These are phyloP conservation scores for Colletotrichum tropicale DNA, from an alignment of 2,329 filamentous ascomycete species.

Conservation along the genomic window DNA sequence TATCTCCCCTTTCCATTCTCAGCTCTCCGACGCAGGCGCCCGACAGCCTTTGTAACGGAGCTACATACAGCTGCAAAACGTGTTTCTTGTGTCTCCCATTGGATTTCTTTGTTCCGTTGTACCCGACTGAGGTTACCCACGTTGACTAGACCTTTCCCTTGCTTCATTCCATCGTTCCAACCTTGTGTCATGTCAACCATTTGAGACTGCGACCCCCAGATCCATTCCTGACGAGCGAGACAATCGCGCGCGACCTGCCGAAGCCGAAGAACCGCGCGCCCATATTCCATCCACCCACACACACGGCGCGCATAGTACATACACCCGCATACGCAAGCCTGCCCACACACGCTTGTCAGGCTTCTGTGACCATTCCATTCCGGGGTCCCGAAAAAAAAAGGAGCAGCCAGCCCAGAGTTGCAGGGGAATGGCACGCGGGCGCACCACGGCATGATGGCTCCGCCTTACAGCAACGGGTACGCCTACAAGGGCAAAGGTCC, in stretches of 20 bases:
- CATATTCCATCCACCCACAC: neutral
- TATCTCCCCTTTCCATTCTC: neutral
- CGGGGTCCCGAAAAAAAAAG: slow-evolving; percentile 3
- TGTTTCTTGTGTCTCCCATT: neutral
- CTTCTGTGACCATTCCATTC: slow-evolving; percentile 5
- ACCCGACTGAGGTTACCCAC: neutral
- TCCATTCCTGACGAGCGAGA: neutral
- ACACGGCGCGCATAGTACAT: neutral
- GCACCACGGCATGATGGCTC: slow-evolving; percentile 29
- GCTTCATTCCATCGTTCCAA: neutral
- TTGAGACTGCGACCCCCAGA: neutral
- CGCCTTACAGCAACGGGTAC: slow-evolving; percentile 40
- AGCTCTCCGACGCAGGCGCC: slow-evolving; percentile 5
- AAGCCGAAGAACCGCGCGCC: neutral
- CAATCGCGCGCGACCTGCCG: slow-evolving; percentile 9
- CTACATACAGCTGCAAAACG: neutral
- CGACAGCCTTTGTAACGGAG: neutral
- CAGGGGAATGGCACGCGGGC: slow-evolving; percentile 30
- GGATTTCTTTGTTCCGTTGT: neutral
- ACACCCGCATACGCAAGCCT: slow-evolving; percentile 1
- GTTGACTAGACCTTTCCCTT: neutral
- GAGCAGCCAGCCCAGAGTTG: neutral
- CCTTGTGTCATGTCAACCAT: neutral
- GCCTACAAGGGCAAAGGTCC: slow-evolving; percentile 7
- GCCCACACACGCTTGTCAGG: neutral